phyloP scores from a whole-genome alignment of 2,329 filamentous ascomycete genomes.

The Fusarium sp. region DNA sequence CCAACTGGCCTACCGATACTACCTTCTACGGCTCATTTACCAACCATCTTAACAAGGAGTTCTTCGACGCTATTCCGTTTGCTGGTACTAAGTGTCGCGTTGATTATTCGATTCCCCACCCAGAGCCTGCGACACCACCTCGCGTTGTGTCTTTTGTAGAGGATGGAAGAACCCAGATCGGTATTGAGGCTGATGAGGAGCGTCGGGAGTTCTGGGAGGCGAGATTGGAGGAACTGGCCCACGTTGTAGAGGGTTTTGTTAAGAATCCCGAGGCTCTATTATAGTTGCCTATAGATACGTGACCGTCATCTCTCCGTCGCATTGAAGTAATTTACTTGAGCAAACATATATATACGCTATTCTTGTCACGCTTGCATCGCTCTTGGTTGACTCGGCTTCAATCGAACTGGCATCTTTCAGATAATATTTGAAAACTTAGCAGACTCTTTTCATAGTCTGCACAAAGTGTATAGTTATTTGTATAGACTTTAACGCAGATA shows the following conservation, averaged over 20 bases:
- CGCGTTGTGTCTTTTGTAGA: conserved; percentile 48
- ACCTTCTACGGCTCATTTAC: conserved; percentile 48
- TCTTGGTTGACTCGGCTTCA: too few species aligned
- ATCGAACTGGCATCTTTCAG: too few species aligned
- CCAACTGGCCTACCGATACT: conserved; percentile 33
- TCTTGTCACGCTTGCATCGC: too few species aligned
- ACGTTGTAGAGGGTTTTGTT: conserved; percentile 37
- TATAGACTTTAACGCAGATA: too few species aligned
- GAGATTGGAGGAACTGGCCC: conserved; percentile 40
- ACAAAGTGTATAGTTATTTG: too few species aligned
- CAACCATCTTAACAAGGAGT: conserved; percentile 49
- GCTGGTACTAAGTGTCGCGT: conserved; percentile 47
- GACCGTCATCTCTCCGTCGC: too few species aligned
- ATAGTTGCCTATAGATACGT: background rate
- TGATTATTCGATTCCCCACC: conserved; percentile 47
- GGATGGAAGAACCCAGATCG: conserved; percentile 41
- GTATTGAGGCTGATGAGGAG: conserved; percentile 49
- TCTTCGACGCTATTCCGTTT: conserved; percentile 49
- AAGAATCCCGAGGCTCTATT: conserved; percentile 28
- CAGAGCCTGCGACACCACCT: conserved; percentile 44
- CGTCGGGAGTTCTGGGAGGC: conserved; percentile 48
- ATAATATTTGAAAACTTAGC: too few species aligned
- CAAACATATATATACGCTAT: too few species aligned
- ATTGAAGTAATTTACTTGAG: too few species aligned
- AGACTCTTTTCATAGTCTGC: too few species aligned